A percentile compares a stretch with the other conserved stretches of the same genome.
Evolutionary conservation across 495 filamentous ascomycete genomes (phyloP).

Genomic region (Penicillium mononematosum): DNA sequence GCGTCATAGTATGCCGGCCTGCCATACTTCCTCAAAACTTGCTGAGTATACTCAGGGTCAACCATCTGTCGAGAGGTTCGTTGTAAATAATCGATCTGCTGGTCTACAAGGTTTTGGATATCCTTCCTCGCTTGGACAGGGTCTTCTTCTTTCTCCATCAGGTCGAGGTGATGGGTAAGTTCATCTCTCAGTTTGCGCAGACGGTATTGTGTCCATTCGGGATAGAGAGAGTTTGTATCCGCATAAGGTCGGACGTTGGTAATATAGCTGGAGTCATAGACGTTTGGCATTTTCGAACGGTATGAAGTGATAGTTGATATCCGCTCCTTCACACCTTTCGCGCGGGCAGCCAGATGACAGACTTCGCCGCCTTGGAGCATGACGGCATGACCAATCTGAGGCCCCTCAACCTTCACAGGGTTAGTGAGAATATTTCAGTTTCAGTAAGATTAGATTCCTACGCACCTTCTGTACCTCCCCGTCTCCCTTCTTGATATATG

Average conservation of each 20-base stretch:
- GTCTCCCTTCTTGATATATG: conserved; percentile 34
- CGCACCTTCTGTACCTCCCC: conserved; percentile 26
- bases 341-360: conserved; percentile 32
- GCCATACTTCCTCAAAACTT: conserved; percentile 13
- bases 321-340: conserved; percentile 30
- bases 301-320: conserved; percentile 38
- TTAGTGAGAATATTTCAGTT: background rate
- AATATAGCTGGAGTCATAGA: conserved; percentile 32
- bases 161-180: conserved; percentile 13
- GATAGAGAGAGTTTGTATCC: conserved; percentile 24
- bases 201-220: conserved; percentile 32
- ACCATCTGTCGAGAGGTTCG: conserved; percentile 24
- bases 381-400: conserved; percentile 25
- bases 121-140: conserved; percentile 1
- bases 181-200: conserved; percentile 21
- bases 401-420: conserved; percentile 24
- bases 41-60: conserved; percentile 6
- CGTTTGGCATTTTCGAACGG: conserved; percentile 23
- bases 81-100: conserved; percentile 20
- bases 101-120: conserved; percentile 11
- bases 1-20: conserved; percentile 20
- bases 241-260: conserved; percentile 35
- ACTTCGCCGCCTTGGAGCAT: conserved; percentile 37
- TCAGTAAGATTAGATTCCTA: background rate
- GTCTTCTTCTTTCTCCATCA: background rate